Evolutionary conservation across 169 alveolate genomes (phyloP).

Genomic region (Plasmodium cynomolgi): DNA sequence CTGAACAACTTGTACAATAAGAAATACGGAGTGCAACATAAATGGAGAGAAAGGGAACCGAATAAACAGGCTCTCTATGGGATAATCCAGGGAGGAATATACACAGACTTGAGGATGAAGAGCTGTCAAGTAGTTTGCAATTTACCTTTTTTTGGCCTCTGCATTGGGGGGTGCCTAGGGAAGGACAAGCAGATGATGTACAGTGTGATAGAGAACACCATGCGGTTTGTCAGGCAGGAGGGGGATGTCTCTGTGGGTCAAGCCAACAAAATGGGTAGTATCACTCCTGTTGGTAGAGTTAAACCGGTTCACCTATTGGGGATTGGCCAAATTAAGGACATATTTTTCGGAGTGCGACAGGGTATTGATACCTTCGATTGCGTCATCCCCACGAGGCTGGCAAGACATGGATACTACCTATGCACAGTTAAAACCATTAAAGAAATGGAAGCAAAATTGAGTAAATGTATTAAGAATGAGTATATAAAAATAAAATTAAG

Average conservation of each 20-base stretch:
- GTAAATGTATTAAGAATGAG: constrained; percentile 15
- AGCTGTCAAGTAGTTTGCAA: constrained; percentile 80
- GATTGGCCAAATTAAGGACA: constrained; percentile 98
- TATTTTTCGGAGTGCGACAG: constrained; percentile 95
- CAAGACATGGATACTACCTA: constrained; percentile 90
- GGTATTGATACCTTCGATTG: constrained; percentile 99
- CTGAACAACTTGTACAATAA: constrained; percentile 30
- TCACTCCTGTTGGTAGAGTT: constrained; percentile 69
- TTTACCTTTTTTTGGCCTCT: constrained; percentile 96
- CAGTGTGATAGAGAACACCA: constrained; percentile 28
- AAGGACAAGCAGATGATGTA: constrained; percentile 62
- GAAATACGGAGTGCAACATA: constrained; percentile 13
- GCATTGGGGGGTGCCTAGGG: constrained; percentile 98
- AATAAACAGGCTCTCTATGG: constrained; percentile 96
- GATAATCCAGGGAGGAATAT: constrained; percentile 98
- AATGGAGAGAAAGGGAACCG: constrained; percentile 73
- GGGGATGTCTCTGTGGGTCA: background rate
- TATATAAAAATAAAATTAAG: constrained; percentile 36
- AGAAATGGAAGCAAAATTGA: constrained; percentile 7
- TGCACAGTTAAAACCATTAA: constrained; percentile 92
- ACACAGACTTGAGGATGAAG: constrained; percentile 88
- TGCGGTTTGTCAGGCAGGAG: constrained; percentile 73
- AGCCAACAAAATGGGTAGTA: constrained; percentile 58
- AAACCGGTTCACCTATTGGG: constrained; percentile 98
- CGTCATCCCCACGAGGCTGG: constrained; percentile 99